phyloP scores from a whole-genome alignment of 2,329 filamentous ascomycete species.

The Incumbomyces delicatus region DNA sequence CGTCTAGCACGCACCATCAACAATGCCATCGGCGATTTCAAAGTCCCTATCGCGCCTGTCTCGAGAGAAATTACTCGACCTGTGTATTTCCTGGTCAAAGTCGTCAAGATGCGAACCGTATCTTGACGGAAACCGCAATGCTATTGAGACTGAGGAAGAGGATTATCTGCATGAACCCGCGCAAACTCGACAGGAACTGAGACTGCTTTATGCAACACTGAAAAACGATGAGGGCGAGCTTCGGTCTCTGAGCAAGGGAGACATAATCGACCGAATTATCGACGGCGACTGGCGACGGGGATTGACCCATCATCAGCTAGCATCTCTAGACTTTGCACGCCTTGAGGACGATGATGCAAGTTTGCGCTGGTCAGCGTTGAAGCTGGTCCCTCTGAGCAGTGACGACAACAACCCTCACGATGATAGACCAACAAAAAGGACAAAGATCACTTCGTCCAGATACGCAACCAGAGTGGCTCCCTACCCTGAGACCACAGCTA shows the following conservation, averaged over 20 bases:
- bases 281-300: constrained; percentile 50
- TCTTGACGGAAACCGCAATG: constrained; percentile 41
- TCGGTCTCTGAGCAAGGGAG: constrained; percentile 30
- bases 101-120: constrained; percentile 51
- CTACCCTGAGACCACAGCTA: constrained; percentile 48
- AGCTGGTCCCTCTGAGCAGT: constrained; percentile 27
- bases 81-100: constrained; percentile 67
- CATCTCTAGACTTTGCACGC: constrained; percentile 45
- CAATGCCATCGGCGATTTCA: constrained; percentile 53
- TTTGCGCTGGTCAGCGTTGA: constrained; percentile 45
- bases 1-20: neutral
- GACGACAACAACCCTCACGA: constrained; percentile 18
- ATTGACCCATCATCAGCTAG: constrained; percentile 45
- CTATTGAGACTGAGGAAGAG: constrained; percentile 47
- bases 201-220: constrained; percentile 53
- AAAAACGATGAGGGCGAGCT: constrained; percentile 36
- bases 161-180: constrained; percentile 62
- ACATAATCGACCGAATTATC: constrained; percentile 46
- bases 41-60: constrained; percentile 62
- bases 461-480: constrained; percentile 18
- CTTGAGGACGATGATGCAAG: constrained; percentile 44
- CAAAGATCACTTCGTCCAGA: constrained; percentile 16
- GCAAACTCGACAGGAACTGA: constrained; percentile 55
- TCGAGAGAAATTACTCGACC: constrained; percentile 58
- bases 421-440: constrained; percentile 21